These are phyloP conservation scores for Trichoderma aggressivum DNA, from an alignment of 2,329 filamentous ascomycete species.

Conservation along the genomic window DNA sequence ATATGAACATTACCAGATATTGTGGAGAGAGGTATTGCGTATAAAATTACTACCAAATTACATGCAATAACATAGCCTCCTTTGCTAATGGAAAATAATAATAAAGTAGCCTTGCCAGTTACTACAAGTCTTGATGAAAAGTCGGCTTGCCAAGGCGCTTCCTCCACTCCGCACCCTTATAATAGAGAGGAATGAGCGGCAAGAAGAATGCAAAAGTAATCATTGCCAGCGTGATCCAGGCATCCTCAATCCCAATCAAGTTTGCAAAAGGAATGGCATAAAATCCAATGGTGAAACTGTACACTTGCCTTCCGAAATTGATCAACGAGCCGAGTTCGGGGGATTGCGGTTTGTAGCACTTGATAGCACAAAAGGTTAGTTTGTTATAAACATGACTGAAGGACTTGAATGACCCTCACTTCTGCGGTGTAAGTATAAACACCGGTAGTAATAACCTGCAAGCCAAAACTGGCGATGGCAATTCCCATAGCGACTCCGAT, in stretches of 20 bases:
- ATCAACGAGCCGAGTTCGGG: conserved; percentile 4
- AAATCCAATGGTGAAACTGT: conserved; percentile 10
- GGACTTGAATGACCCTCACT: background rate
- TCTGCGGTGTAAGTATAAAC: conserved; percentile 14
- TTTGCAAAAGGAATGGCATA: conserved; percentile 1
- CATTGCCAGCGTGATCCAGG: conserved; percentile 7
- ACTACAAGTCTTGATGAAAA: conserved; percentile 6
- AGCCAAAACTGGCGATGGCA: conserved; percentile 1
- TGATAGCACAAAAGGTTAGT: background rate
- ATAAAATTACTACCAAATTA: background rate
- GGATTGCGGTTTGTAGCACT: conserved; percentile 12
- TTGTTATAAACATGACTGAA: background rate
- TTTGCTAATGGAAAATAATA: background rate
- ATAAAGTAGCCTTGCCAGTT: background rate
- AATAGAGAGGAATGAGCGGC: conserved; percentile 3
- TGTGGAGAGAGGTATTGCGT: background rate
- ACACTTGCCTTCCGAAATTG: conserved; percentile 3
- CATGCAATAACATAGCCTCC: background rate
- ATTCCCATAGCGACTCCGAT: conserved; percentile 14
- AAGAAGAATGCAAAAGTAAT: conserved; percentile 1
- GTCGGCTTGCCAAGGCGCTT: conserved; percentile 3
- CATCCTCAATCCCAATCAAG: background rate
- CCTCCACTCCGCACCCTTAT: conserved; percentile 1
- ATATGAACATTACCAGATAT: background rate
- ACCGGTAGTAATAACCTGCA: conserved; percentile 6